Evolutionary conservation across 495 filamentous ascomycete genomes (phyloP).

Genomic region (Aspergillus carlsbadensis): DNA sequence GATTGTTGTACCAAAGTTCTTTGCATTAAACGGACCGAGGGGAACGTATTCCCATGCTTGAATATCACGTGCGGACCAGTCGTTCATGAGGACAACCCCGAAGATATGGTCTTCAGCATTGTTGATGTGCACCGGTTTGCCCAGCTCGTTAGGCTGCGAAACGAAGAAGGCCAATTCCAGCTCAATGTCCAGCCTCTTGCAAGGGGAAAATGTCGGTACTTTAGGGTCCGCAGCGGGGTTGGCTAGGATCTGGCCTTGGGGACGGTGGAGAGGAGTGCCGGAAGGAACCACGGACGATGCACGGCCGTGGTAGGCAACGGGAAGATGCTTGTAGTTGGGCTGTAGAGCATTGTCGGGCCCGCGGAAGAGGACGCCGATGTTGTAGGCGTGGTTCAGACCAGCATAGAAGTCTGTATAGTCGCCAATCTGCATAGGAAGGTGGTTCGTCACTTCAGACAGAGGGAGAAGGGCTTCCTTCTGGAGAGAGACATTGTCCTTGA

Average conservation of each 20-base stretch:
- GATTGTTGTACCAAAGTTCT: slow-evolving; percentile 91
- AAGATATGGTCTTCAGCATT: slow-evolving; percentile 79
- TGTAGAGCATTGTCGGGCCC: slow-evolving; percentile 77
- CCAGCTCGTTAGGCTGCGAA: slow-evolving; percentile 62
- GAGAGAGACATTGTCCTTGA: slow-evolving; percentile 55
- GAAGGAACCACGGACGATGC: slow-evolving; percentile 77
- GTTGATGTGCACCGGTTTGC: slow-evolving; percentile 58
- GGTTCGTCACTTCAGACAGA: slow-evolving; percentile 60
- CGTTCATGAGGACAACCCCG: slow-evolving; percentile 87
- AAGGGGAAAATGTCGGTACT: slow-evolving; percentile 60
- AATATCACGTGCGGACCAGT: slow-evolving; percentile 91
- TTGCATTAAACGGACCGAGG: slow-evolving; percentile 82
- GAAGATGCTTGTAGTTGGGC: slow-evolving; percentile 87
- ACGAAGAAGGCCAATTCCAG: slow-evolving; percentile 87
- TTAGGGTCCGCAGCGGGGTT: slow-evolving; percentile 63
- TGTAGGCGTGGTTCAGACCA: slow-evolving; percentile 85
- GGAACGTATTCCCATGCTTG: slow-evolving; percentile 90
- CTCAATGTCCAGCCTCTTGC: slow-evolving; percentile 77
- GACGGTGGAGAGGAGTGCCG: slow-evolving; percentile 71
- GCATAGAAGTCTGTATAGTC: slow-evolving; percentile 98
- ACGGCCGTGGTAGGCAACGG: slow-evolving; percentile 85
- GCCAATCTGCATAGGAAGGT: slow-evolving; percentile 84
- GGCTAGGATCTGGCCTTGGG: slow-evolving; percentile 76
- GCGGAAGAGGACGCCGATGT: slow-evolving; percentile 80
- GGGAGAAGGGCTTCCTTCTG: slow-evolving; percentile 55